Conservation (phyloP, 108 stramenopile genomes). For the Fragilaria radians region DNA sequence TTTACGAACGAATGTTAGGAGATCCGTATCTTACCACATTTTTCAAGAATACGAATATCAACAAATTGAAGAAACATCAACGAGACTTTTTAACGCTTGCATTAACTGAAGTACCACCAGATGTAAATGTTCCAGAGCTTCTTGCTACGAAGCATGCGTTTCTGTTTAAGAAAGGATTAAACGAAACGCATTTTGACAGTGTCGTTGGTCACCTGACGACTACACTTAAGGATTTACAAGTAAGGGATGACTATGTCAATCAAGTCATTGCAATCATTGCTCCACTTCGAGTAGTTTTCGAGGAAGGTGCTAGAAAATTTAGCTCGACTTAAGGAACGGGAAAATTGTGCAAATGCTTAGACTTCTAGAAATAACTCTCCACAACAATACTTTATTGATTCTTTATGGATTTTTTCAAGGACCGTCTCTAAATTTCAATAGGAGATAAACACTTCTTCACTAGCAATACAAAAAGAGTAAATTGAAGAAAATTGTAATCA, state of each 20-base stretch:
- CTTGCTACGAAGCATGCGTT: too few relatives aligned
- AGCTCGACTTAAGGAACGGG: too few relatives aligned
- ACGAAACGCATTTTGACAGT: conserved; percentile 23
- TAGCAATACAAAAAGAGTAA: too few relatives aligned
- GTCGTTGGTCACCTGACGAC: conserved; percentile 18
- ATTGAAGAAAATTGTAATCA: too few relatives aligned
- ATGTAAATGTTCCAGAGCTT: conserved; percentile 20
- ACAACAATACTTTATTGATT: too few relatives aligned
- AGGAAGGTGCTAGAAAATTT: conserved; percentile 22
- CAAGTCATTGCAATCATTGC: conserved; percentile 18
- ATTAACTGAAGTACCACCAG: conserved; percentile 13
- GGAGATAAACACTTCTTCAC: too few relatives aligned
- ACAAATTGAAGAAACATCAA: conserved; percentile 20
- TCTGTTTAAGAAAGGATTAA: conserved; percentile 14
- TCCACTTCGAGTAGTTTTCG: conserved; percentile 20
- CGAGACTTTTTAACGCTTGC: conserved; percentile 17
- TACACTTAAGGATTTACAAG: conserved; percentile 6
- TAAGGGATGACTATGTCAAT: conserved; percentile 12
- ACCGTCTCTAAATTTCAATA: too few relatives aligned
- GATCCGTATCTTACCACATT: conserved; percentile 7
- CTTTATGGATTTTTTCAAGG: too few relatives aligned
- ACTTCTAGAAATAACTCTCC: too few relatives aligned
- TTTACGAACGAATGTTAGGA: conserved; percentile 10
- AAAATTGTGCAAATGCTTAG: too few relatives aligned
- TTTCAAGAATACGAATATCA: conserved; percentile 12